Percentiles rank a stretch among this genome's conserved stretches.
Conservation (phyloP, 257 asterid genomes). For the Jacaranda mimosifolia region DNA sequence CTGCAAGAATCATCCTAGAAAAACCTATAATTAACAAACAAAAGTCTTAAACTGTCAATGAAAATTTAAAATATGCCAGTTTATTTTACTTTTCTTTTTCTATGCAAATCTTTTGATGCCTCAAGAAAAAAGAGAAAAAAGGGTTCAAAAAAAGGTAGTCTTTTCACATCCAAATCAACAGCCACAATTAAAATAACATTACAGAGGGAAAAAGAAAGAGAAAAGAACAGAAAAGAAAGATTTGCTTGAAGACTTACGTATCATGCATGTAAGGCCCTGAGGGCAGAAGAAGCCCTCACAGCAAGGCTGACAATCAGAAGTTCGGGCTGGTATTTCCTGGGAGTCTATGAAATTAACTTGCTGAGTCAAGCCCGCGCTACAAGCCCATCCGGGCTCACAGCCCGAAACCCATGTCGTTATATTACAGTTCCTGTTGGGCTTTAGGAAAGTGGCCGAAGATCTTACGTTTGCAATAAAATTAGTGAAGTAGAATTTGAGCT, state of each 20-base stretch:
- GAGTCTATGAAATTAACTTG: slow-evolving; percentile 48
- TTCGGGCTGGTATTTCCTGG: slow-evolving; percentile 68
- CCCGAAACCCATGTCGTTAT: slow-evolving; percentile 80
- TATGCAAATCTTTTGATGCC: not conserved
- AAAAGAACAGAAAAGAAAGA: not conserved
- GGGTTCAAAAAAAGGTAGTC: not conserved
- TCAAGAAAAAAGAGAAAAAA: not conserved
- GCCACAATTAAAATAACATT: too few relatives aligned
- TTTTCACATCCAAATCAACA: slow-evolving; percentile 17
- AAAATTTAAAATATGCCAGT: not conserved
- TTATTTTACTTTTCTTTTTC: not conserved
- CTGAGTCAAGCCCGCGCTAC: slow-evolving; percentile 52
- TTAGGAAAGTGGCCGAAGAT: slow-evolving; percentile 50
- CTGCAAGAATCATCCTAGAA: not conserved
- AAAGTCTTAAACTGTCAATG: not conserved
- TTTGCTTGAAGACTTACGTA: slow-evolving; percentile 61
- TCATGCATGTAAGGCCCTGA: slow-evolving; percentile 96
- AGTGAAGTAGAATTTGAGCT: slow-evolving; percentile 73
- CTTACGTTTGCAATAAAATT: slow-evolving; percentile 56
- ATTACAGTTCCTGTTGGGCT: slow-evolving; percentile 81
- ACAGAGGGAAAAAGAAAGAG: not conserved
- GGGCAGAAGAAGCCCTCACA: slow-evolving; percentile 99
- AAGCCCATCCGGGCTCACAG: slow-evolving; percentile 99
- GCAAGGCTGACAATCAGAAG: slow-evolving; percentile 72
- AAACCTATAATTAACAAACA: not conserved